phyloP scores from a whole-genome alignment of 768 basidiomycete genomes.

The Lentinus tigrinus region DNA sequence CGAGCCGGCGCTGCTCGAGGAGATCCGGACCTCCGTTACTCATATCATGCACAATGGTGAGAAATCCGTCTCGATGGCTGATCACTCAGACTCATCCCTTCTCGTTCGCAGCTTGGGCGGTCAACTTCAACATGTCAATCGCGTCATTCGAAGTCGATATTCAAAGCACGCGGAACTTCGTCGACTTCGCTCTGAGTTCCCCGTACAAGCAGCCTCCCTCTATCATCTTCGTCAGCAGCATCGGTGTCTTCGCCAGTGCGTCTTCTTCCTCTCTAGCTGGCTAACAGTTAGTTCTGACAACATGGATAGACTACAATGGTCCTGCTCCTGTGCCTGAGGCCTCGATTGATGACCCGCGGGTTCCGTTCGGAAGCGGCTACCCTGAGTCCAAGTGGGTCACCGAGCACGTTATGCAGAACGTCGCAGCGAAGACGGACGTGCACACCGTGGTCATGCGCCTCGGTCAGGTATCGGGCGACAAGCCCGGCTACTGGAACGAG shows the following conservation, averaged over 20 bases:
- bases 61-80: background rate
- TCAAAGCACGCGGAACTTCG: background rate
- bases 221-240: background rate
- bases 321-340: background rate
- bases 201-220: background rate
- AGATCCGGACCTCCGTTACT: conserved; percentile 7
- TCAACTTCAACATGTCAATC: conserved; percentile 1
- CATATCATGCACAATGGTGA: conserved; percentile 23
- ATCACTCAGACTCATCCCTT: background rate
- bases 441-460: conserved; percentile 39
- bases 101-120: conserved; percentile 20
- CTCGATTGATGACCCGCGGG: conserved; percentile 23
- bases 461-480: conserved; percentile 45
- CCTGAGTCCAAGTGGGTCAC: conserved; percentile 44
- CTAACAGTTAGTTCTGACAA: background rate
- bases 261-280: background rate
- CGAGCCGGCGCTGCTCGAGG: conserved; percentile 24
- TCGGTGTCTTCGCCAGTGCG: background rate
- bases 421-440: conserved; percentile 32
- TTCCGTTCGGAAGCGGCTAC: conserved; percentile 43
- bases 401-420: conserved; percentile 39
- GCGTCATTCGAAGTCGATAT: background rate
- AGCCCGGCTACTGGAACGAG: conserved; percentile 43
- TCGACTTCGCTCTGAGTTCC: background rate
- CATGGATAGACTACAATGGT: background rate